Conservation (phyloP, 352 stramenopile genomes). For the Aphanomyces invadans region DNA sequence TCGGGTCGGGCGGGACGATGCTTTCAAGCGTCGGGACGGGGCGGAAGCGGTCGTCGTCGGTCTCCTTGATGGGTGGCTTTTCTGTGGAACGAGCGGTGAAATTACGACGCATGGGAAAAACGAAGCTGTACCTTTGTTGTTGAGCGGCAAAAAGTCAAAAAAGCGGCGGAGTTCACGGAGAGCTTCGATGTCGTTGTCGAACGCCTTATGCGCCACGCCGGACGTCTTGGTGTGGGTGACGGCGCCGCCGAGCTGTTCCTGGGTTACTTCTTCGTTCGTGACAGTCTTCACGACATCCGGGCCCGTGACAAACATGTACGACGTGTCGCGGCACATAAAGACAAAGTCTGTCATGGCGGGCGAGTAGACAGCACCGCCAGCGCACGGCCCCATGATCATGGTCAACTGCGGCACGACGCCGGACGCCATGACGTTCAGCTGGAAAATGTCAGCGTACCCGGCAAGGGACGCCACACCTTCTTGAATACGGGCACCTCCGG, state of each 20-base stretch:
- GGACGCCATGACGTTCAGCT: constrained; percentile 94
- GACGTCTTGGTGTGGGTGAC: constrained; percentile 93
- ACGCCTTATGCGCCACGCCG: constrained; percentile 92
- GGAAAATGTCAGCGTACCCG: constrained; percentile 98
- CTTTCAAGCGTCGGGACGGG: constrained; percentile 82
- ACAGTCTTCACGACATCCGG: constrained; percentile 98
- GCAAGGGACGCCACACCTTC: constrained; percentile 95
- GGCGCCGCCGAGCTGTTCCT: constrained; percentile 91
- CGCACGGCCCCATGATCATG: constrained; percentile 97
- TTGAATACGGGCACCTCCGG: constrained; percentile 96
- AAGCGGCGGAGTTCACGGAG: constrained; percentile 91
- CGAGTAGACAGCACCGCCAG: constrained; percentile 91
- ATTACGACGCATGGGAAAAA: too few species aligned
- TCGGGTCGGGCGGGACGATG: constrained; percentile 95
- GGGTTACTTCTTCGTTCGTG: constrained; percentile 94
- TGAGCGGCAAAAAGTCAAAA: constrained; percentile 94
- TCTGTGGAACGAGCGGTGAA: constrained; percentile 35
- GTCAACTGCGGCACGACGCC: constrained; percentile 94
- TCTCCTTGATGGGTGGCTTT: constrained; percentile 65
- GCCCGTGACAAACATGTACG: constrained; percentile 99
- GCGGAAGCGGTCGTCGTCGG: constrained; percentile 83
- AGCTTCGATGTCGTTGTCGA: constrained; percentile 95
- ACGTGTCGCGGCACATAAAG: constrained; percentile 96
- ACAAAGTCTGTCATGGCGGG: constrained; percentile 99
- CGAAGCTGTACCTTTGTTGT: constrained; percentile 58